Evolutionary conservation across 345 rosid species (phyloP).

Genomic region (Carallia brachiata): DNA sequence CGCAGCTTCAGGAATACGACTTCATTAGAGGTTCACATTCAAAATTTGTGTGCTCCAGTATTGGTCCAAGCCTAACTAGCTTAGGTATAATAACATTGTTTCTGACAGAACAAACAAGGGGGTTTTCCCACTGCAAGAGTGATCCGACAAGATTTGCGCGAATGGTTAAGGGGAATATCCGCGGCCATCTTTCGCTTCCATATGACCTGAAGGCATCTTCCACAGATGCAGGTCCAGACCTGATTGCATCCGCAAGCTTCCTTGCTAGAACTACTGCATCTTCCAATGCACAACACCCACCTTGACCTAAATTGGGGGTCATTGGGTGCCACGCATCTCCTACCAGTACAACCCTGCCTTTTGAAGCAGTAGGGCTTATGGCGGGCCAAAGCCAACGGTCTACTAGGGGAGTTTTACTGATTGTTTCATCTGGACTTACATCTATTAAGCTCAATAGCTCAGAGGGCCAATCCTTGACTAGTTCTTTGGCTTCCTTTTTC

Average conservation of each 20-base stretch:
- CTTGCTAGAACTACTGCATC: constrained; percentile 68
- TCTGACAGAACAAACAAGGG: constrained; percentile 60
- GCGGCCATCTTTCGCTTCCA: constrained; percentile 72
- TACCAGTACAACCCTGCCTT: constrained; percentile 58
- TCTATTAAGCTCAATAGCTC: constrained; percentile 64
- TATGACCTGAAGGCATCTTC: constrained; percentile 63
- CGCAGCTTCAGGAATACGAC: constrained; percentile 19
- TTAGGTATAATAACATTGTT: constrained; percentile 65
- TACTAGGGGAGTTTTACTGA: constrained; percentile 68
- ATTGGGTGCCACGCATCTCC: constrained; percentile 98
- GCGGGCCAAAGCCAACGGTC: constrained; percentile 92
- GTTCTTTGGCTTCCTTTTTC: constrained; percentile 63
- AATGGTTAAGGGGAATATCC: constrained; percentile 65
- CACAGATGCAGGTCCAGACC: constrained; percentile 38
- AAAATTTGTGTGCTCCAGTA: constrained; percentile 82
- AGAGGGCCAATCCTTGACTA: constrained; percentile 57
- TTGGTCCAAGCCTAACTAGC: constrained; percentile 62
- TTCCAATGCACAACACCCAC: constrained; percentile 88
- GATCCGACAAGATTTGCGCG: constrained; percentile 79
- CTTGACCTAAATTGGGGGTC: constrained; percentile 96
- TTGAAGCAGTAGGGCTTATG: constrained; percentile 61
- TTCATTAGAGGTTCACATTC: constrained; percentile 57
- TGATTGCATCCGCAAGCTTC: constrained; percentile 58
- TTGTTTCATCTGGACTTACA: constrained; percentile 62
- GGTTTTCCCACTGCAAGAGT: constrained; percentile 84